phyloP scores from a whole-genome alignment of 805 yeast species.

The Clavispora phyllophila region DNA sequence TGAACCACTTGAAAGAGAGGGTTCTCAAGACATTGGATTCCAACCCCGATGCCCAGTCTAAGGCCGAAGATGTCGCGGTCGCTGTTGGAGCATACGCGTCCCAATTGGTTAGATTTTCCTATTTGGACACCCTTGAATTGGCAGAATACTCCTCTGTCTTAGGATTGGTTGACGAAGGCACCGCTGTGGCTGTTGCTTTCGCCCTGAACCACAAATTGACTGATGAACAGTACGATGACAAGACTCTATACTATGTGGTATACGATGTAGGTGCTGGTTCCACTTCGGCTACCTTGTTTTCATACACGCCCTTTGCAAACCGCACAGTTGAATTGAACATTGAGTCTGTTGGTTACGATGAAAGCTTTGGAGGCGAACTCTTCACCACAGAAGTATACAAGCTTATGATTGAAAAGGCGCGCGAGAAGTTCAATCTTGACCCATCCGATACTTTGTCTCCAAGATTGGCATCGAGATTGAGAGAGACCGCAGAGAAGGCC shows the following conservation, averaged over 20 bases:
- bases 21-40: conserved; percentile 55
- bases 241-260: conserved; percentile 57
- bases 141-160: conserved; percentile 59
- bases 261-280: conserved; percentile 94
- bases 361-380: conserved; percentile 67
- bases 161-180: conserved; percentile 80
- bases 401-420: conserved; percentile 56
- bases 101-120: conserved; percentile 62
- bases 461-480: conserved; percentile 60
- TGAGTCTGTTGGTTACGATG: conserved; percentile 67
- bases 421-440: conserved; percentile 36
- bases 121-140: conserved; percentile 65
- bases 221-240: conserved; percentile 28
- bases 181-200: conserved; percentile 85
- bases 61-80: conserved; percentile 62
- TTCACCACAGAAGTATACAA: conserved; percentile 65
- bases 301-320: conserved; percentile 45
- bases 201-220: conserved; percentile 48
- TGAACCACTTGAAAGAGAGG: conserved; percentile 59
- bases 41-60: conserved; percentile 44
- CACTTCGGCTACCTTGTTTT: conserved; percentile 79
- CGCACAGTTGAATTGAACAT: conserved; percentile 49
- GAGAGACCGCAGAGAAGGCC: conserved; percentile 84
- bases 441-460: conserved; percentile 42
- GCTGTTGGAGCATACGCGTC: conserved; percentile 72